Percentiles rank a stretch among this genome's conserved stretches.
Evolutionary conservation across 2,329 filamentous ascomycete genomes (phyloP).

Genomic region (Leptosphaerulina australis): DNA sequence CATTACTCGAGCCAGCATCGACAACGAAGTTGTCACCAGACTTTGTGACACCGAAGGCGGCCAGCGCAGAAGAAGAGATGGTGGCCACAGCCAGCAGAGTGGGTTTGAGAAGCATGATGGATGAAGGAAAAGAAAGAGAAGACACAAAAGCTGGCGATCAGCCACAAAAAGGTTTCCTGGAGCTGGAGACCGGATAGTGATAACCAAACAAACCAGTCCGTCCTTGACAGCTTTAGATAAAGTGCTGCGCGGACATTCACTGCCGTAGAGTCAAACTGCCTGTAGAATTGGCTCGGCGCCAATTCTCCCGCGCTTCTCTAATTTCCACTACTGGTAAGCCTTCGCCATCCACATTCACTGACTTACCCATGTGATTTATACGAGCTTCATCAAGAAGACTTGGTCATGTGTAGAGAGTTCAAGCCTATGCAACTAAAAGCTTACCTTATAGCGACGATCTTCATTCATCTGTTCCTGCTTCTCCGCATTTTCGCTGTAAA

Average conservation of each 20-base stretch:
- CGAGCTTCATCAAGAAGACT: background rate
- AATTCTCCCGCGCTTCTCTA: slow-evolving; percentile 28
- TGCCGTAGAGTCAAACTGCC: background rate
- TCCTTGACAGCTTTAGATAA: slow-evolving; percentile 13
- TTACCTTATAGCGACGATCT: slow-evolving; percentile 3
- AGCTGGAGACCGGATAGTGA: background rate
- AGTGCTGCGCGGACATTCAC: slow-evolving; percentile 1
- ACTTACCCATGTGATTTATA: slow-evolving; percentile 1
- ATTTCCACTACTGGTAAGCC: slow-evolving; percentile 24
- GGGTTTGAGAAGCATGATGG: slow-evolving; percentile 36
- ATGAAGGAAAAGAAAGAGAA: slow-evolving; percentile 5
- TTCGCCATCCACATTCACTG: slow-evolving; percentile 4
- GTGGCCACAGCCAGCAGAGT: slow-evolving; percentile 34
- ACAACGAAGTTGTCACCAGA: slow-evolving; percentile 40
- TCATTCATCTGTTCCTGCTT: background rate
- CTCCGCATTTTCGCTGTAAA: slow-evolving; percentile 11
- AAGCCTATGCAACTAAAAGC: slow-evolving; percentile 5
- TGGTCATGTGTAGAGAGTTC: slow-evolving; percentile 1
- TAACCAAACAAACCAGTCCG: background rate
- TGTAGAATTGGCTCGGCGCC: slow-evolving; percentile 20
- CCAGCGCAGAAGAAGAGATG: slow-evolving; percentile 36
- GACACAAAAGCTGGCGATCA: background rate
- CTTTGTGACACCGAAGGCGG: slow-evolving; percentile 47
- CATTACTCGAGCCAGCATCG: slow-evolving; percentile 43
- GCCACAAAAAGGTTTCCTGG: slow-evolving; percentile 1